Percentiles rank a stretch among this genome's conserved stretches.
phyloP scores from a whole-genome alignment of 2,329 filamentous ascomycete species.

The Pseudogymnoascus sp. region DNA sequence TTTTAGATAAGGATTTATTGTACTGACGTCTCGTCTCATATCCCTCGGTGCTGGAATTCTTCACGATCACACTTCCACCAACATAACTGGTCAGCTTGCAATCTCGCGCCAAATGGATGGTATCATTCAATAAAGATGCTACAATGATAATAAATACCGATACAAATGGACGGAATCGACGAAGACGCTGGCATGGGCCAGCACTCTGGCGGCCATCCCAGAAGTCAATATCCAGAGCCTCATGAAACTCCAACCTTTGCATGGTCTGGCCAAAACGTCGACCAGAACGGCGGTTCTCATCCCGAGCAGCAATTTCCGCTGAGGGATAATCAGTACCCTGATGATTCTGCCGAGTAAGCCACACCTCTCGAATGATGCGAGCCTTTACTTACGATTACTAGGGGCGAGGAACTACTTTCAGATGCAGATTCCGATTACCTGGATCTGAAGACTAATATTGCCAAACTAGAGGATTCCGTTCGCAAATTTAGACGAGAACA shows the following conservation, averaged over 20 bases:
- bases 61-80: neutral
- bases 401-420: slow-evolving; percentile 15
- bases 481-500: slow-evolving; percentile 16
- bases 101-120: neutral
- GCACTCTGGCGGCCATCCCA: neutral
- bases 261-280: neutral
- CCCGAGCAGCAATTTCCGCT: neutral
- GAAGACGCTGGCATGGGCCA: neutral
- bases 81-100: neutral
- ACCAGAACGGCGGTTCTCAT: neutral
- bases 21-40: slow-evolving; percentile 4
- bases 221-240: slow-evolving; percentile 7
- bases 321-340: neutral
- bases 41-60: neutral
- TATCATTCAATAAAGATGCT: neutral
- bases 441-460: slow-evolving; percentile 34
- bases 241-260: slow-evolving; percentile 1
- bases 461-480: slow-evolving; percentile 29
- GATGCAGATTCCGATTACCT: slow-evolving; percentile 37
- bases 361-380: neutral
- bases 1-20: slow-evolving; percentile 1
- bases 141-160: slow-evolving; percentile 2
- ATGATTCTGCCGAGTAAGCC: neutral
- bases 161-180: slow-evolving; percentile 6
- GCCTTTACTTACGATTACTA: slow-evolving; percentile 2